Evolutionary conservation across 495 filamentous ascomycete species (phyloP), one percentile per base, ranked within the genome.

Genomic region (Immersiella caudata): DNA sequence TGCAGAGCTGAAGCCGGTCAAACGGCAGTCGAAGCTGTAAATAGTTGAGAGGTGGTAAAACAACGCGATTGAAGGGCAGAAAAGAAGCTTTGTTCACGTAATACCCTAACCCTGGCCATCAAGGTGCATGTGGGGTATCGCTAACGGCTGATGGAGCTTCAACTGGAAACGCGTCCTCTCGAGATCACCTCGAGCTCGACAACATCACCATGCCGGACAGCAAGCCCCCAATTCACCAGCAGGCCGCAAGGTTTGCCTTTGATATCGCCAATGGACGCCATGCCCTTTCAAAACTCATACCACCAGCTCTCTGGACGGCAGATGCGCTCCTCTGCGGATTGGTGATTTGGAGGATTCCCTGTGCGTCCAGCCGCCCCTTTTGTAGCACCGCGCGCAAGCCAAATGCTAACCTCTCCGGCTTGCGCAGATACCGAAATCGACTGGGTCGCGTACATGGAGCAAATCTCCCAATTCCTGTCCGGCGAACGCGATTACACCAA

Each of bases 371-470:
- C 60, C 14, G 25, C 60, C 22, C 51, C 35, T 18, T 29, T 12
- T 24, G 1, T 46, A 27, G 5, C 40, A 57, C 16, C 27, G 6
- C 1, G 27, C 18, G 33, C 9, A 9, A 21, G 64, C n/a, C 49
- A 24, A 46, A 46, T 12, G 2, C 40, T 46, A 46, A 46, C 40
- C 2, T 46, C 11, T 46, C 11, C 2, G 2, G 11, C 40, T 46
- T 14, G 40, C 18, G 2, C 72, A 98, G 95, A 99, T 77, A 99
- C 95, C 52, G 95, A 99, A 76, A 99, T 99, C 73, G 95, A 99
- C 79, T 99, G 95, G 95, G 85, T 82, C 61, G 93, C 94, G 1
- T 99, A 99, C 77, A 98, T 98, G 94, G 85, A 97, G 71, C 95
- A 99, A 71, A 80, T 97, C 61, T 78, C 85, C 26, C 90, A 93